These are phyloP conservation scores for Trichoderma simmonsii DNA, from an alignment of 2,329 filamentous ascomycete species.

Conservation along the genomic window DNA sequence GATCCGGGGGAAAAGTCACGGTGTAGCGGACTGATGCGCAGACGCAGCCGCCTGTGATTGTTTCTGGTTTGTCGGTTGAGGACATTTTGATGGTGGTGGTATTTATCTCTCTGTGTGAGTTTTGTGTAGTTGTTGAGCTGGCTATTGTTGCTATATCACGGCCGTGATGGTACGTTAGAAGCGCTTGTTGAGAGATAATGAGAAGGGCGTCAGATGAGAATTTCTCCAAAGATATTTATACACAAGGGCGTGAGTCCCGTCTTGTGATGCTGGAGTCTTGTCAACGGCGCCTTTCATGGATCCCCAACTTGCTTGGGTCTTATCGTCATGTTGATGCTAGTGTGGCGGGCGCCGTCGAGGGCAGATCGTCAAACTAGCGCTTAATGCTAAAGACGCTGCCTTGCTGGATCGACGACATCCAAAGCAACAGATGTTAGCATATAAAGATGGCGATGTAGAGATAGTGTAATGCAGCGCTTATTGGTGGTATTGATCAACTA, in stretches of 20 bases:
- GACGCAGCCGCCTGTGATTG: conserved; percentile 50
- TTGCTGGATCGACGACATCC: background rate
- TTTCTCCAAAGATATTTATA: background rate
- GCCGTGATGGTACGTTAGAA: background rate
- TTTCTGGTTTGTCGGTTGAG: conserved; percentile 30
- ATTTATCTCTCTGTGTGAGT: background rate
- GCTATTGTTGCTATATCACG: background rate
- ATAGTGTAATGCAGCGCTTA: background rate
- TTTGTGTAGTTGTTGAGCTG: background rate
- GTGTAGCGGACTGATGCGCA: conserved; percentile 49
- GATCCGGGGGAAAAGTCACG: conserved; percentile 43
- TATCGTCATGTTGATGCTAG: conserved; percentile 8
- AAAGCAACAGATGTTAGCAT: background rate
- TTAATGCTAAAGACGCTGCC: background rate
- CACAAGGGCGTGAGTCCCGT: background rate
- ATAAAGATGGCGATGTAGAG: background rate
- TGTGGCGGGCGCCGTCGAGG: background rate
- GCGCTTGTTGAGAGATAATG: background rate
- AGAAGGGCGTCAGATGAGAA: background rate
- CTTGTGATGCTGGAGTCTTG: background rate
- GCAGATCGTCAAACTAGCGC: background rate
- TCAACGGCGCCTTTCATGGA: conserved; percentile 18
- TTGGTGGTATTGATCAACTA: background rate
- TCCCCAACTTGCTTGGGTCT: background rate
- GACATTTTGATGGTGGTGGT: conserved; percentile 19